A percentile compares a stretch with the other conserved stretches of the same genome.
These are phyloP conservation scores for Phytophthora pini DNA, from an alignment of 352 stramenopile species.

Conservation along the genomic window DNA sequence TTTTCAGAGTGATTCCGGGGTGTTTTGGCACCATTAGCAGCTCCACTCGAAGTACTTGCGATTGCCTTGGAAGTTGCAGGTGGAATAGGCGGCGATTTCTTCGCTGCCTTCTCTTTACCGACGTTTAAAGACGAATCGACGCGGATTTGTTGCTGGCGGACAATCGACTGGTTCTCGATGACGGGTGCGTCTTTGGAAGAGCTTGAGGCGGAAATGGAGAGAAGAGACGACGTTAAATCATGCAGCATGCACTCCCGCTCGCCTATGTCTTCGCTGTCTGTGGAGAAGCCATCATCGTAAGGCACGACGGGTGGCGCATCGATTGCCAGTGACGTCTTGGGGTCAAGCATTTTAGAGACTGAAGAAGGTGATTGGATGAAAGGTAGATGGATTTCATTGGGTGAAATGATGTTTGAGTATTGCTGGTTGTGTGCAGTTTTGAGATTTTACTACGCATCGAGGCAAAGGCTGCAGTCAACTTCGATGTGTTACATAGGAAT, in stretches of 20 bases:
- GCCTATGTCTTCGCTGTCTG: conserved; percentile 37
- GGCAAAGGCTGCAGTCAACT: too few species aligned
- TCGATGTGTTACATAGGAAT: too few species aligned
- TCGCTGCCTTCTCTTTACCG: neutral
- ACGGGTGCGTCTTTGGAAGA: conserved; percentile 1
- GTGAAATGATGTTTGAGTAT: neutral
- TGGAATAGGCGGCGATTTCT: neutral
- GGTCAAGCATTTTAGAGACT: conserved; percentile 19
- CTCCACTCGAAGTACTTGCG: neutral
- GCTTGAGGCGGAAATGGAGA: neutral
- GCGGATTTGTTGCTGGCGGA: conserved; percentile 10
- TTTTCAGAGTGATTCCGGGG: neutral
- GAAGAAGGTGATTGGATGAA: conserved; percentile 16
- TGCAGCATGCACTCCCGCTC: neutral
- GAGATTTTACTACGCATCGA: too few species aligned
- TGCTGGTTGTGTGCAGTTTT: too few species aligned
- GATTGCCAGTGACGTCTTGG: conserved; percentile 25
- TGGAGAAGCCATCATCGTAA: conserved; percentile 41
- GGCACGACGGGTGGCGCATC: conserved; percentile 21
- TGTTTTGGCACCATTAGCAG: neutral
- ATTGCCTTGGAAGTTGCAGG: neutral
- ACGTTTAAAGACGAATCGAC: neutral
- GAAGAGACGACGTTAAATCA: neutral
- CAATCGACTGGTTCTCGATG: conserved; percentile 16
- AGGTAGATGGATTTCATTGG: neutral